These are phyloP conservation scores for Coccomyxa sp. DNA, from an alignment of 139 green algal species.

Conservation along the genomic window DNA sequence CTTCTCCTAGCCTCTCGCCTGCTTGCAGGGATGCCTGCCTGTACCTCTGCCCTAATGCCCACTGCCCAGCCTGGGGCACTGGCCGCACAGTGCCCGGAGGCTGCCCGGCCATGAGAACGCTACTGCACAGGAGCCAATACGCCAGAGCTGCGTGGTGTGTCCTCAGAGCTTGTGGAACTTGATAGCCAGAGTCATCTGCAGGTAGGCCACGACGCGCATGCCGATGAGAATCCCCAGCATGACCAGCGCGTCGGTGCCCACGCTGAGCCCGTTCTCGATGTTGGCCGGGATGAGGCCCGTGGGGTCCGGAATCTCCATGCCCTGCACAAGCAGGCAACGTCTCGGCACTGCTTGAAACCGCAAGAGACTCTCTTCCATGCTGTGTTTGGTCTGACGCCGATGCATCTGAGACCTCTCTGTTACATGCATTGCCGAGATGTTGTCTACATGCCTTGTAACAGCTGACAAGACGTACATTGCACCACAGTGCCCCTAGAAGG, in stretches of 20 bases:
- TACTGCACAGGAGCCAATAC: neutral
- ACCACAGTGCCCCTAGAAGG: too few species aligned
- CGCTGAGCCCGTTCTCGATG: slow-evolving; percentile 41
- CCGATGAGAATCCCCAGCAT: slow-evolving; percentile 40
- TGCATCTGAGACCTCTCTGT: too few species aligned
- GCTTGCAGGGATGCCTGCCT: too few species aligned
- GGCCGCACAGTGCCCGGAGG: neutral
- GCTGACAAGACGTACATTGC: too few species aligned
- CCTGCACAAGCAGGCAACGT: too few species aligned
- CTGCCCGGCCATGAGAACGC: neutral
- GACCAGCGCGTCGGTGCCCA: slow-evolving; percentile 27
- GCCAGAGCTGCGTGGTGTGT: neutral
- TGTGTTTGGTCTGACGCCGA: too few species aligned
- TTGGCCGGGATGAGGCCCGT: slow-evolving; percentile 9
- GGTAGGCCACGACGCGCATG: slow-evolving; percentile 10
- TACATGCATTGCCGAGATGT: too few species aligned
- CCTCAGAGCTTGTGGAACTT: slow-evolving; percentile 7
- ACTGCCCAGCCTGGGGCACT: neutral
- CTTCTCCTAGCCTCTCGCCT: too few species aligned
- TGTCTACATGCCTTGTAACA: too few species aligned
- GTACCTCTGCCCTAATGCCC: too few species aligned
- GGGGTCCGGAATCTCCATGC: slow-evolving; percentile 11
- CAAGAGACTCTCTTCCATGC: too few species aligned
- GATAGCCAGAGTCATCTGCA: slow-evolving; percentile 9
- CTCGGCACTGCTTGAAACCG: too few species aligned